Percentiles rank a stretch among this genome's conserved stretches.
Evolutionary conservation across 306 rosid species (phyloP).

Genomic region (Vigna reflexopilosa): DNA sequence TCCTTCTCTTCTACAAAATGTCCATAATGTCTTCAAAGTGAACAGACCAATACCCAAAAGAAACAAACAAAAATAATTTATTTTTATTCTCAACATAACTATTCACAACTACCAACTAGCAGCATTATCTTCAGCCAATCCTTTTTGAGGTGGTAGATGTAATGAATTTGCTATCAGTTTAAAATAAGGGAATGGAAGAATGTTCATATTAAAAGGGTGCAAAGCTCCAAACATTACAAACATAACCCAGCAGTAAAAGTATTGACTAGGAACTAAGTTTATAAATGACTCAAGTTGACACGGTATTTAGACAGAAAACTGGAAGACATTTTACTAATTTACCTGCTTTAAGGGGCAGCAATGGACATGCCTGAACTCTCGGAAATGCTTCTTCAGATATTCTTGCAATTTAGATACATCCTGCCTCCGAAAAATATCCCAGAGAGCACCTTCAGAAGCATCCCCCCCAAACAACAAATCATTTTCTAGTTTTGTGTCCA

Average conservation of each 20-base stretch:
- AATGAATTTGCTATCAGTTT: not conserved
- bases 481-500: constrained; percentile 7
- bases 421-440: constrained; percentile 92
- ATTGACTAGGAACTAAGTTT: not conserved
- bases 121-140: not conserved
- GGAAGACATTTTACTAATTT: not conserved
- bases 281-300: not conserved
- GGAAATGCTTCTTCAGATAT: constrained; percentile 75
- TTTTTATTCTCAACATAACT: not conserved
- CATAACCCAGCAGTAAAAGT: not conserved
- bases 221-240: constrained; percentile 19
- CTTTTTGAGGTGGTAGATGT: not conserved
- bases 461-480: constrained; percentile 35
- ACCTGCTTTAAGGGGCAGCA: constrained; percentile 79
- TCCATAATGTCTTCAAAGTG: not conserved
- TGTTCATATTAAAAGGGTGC: not conserved
- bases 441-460: constrained; percentile 73
- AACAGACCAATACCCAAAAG: not conserved
- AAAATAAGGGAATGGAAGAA: not conserved
- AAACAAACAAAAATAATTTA: not conserved
- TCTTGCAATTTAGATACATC: constrained; percentile 79
- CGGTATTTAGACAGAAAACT: not conserved
- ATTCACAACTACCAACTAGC: not conserved
- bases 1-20: too few relatives aligned
- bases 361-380: constrained; percentile 76